Conservation (phyloP, 306 rosid genomes). For the Benincasa hispida region DNA sequence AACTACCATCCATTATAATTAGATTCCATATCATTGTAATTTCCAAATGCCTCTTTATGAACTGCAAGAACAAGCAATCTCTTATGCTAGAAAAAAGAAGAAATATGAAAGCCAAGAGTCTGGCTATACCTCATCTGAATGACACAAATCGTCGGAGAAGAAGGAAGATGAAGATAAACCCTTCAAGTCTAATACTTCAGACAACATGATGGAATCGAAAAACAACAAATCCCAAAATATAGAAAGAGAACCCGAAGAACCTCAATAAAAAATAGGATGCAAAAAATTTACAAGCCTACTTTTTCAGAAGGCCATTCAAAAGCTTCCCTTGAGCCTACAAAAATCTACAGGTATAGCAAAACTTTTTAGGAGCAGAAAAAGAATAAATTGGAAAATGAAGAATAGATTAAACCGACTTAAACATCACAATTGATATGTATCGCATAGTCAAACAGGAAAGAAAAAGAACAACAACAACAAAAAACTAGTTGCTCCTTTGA, state of each 20-base stretch:
- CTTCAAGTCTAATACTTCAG: conserved; percentile 25
- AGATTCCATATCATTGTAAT: background rate
- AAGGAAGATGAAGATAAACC: conserved; percentile 32
- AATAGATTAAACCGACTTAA: background rate
- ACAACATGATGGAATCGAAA: conserved; percentile 28
- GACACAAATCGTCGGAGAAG: conserved; percentile 33
- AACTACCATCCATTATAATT: background rate
- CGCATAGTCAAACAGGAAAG: background rate
- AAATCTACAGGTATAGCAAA: background rate
- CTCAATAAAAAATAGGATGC: conserved; percentile 9
- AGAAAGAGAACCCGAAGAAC: background rate
- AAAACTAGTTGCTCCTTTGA: background rate
- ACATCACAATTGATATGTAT: background rate
- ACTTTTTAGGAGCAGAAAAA: background rate
- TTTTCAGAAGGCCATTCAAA: conserved; percentile 9
- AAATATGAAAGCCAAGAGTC: background rate
- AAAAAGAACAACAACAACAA: background rate
- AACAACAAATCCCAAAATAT: conserved; percentile 9
- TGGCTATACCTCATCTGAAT: conserved; percentile 40
- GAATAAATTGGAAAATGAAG: background rate
- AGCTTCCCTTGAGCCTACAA: background rate
- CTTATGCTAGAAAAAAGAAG: background rate
- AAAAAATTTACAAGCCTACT: conserved; percentile 7
- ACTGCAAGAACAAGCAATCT: background rate
- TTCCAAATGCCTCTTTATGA: background rate